Base-by-base conservation (phyloP, 2,329 filamentous ascomycete genomes). In the Ascochyta lentis region DNA sequence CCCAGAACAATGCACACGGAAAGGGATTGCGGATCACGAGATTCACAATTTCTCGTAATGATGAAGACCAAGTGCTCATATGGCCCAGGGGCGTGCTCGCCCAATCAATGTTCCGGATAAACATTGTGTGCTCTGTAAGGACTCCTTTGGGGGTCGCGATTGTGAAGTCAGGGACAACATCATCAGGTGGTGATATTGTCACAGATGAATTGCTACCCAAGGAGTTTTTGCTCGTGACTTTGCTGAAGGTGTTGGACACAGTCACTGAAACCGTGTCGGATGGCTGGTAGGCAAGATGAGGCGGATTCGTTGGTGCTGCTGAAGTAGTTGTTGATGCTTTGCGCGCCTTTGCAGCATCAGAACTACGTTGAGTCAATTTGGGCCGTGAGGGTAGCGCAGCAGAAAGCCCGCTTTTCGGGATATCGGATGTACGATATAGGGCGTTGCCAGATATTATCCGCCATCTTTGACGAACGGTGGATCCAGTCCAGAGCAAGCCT, bases 91-190 rank as follows among this genome's bases (percentile, higher is more conserved):
- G 75, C 1, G 81, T 83, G 12, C 66, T 66, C 3, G 71, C 70
- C 82, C 82, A 84, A 61, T 83, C 76, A 15, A 81, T 66, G 22
- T 65, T 76, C 24, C 80, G 75, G 43, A 81, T 59, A 45, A 77
- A 74, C 9, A 52, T 51, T 19, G 71, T 43, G 42, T 76, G 70
- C 7, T 72, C 68, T 3, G 71, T 67, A 22, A 72, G 58, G 67
- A 65, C 6, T 3, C 68, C 70, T 34, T 43, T 60, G 4, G 68
- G 65, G 2, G 62, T 33, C 6, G 54, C 49, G 8, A 41, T 58
- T 13, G 71, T 74, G 64, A 66, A 72, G 40, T 75, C 72, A 9
- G 68, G 61, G 9, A 66, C 60, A 12, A 58, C 61, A 38, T 64
- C 50, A n/a, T 67, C 51, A 9, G 68, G 67, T 1, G 61, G 50